Conservation (phyloP, 2,329 filamentous ascomycete genomes). For the Exserohilum turcica region DNA sequence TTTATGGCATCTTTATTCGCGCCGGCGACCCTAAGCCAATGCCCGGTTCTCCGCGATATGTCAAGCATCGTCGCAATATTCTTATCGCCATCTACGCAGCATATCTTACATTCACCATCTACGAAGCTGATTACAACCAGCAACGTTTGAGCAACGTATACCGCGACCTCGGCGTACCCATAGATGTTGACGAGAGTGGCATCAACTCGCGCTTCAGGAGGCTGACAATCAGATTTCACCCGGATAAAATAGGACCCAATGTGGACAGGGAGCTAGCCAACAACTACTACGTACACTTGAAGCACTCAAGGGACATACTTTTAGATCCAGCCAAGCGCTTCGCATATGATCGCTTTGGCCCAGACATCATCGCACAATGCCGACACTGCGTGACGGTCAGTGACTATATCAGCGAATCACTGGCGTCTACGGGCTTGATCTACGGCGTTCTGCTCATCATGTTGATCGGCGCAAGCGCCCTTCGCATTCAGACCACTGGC, state of each 20-base stretch:
- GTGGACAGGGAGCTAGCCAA: slow-evolving; percentile 40
- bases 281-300: slow-evolving; percentile 78
- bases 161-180: slow-evolving; percentile 71
- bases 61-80: slow-evolving; percentile 78
- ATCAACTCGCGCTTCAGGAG: slow-evolving; percentile 86
- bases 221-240: slow-evolving; percentile 68
- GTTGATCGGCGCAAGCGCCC: slow-evolving; percentile 41
- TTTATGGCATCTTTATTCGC: slow-evolving; percentile 87
- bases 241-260: slow-evolving; percentile 70
- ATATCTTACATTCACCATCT: slow-evolving; percentile 91
- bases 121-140: slow-evolving; percentile 85
- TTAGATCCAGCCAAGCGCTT: slow-evolving; percentile 78
- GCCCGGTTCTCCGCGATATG: slow-evolving; percentile 70
- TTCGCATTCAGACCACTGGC: slow-evolving; percentile 43
- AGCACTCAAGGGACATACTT: slow-evolving; percentile 83
- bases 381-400: slow-evolving; percentile 68
- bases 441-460: slow-evolving; percentile 38
- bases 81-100: slow-evolving; percentile 79
- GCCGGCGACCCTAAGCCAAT: slow-evolving; percentile 80
- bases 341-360: slow-evolving; percentile 82
- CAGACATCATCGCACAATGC: slow-evolving; percentile 61
- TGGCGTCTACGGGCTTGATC: slow-evolving; percentile 44
- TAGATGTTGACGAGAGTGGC: slow-evolving; percentile 71
- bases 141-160: slow-evolving; percentile 77
- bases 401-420: slow-evolving; percentile 73